These are phyloP conservation scores for Pelargonium cotyledonis DNA, from an alignment of 441 rosid genomes.

Conservation along the genomic window DNA sequence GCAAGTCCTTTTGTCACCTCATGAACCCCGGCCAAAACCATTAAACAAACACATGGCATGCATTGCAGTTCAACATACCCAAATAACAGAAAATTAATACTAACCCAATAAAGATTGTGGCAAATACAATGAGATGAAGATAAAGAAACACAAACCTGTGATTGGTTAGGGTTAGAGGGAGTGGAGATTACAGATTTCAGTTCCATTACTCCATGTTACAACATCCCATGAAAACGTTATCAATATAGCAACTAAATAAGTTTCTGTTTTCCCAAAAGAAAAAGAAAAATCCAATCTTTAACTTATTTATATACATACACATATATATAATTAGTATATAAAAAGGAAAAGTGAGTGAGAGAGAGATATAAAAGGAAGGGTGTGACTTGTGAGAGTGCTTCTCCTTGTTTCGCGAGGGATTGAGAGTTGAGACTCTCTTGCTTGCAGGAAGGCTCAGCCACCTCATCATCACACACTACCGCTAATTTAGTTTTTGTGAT, in stretches of 20 bases:
- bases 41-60: not conserved
- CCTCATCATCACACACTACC: not conserved
- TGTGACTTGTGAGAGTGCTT: not conserved
- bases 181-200: not conserved
- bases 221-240: not conserved
- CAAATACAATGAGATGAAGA: not conserved
- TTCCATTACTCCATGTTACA: not conserved
- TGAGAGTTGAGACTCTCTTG: not conserved
- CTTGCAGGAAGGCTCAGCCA: not conserved
- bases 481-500: not conserved
- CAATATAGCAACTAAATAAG: not conserved
- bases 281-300: no score
- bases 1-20: not conserved
- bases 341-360: not conserved
- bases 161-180: not conserved
- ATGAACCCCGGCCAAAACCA: conserved; percentile 3
- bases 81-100: not conserved
- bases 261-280: not conserved
- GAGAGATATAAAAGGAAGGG: not conserved
- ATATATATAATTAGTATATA: no score
- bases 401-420: conserved; percentile 2
- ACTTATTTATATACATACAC: no score
- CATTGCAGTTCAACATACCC: not conserved
- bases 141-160: not conserved
- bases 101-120: not conserved